Evolutionary conservation across 2,329 filamentous ascomycete species (phyloP).

Genomic region (Blastomyces gilchristii): DNA sequence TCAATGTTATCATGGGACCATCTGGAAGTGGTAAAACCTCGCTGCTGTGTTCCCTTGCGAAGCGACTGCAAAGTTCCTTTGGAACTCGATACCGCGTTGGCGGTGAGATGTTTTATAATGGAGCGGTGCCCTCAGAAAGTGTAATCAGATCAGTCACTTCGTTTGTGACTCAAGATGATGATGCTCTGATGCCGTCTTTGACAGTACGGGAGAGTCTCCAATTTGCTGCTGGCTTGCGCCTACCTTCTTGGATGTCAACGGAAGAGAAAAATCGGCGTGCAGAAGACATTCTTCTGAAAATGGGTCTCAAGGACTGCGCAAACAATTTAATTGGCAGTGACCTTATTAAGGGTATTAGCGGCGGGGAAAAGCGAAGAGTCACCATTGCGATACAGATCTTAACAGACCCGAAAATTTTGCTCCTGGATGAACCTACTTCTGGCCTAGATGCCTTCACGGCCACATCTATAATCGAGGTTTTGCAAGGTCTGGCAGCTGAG

Average conservation of each 20-base stretch:
- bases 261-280: slow-evolving; percentile 57
- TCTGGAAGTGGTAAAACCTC: slow-evolving; percentile 70
- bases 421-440: slow-evolving; percentile 67
- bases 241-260: slow-evolving; percentile 60
- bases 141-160: slow-evolving; percentile 64
- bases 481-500: slow-evolving; percentile 59
- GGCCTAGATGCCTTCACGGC: slow-evolving; percentile 71
- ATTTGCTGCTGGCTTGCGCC: slow-evolving; percentile 59
- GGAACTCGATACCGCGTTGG: slow-evolving; percentile 52
- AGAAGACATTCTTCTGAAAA: slow-evolving; percentile 61
- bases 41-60: slow-evolving; percentile 61
- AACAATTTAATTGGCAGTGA: slow-evolving; percentile 64
- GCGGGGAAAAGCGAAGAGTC: slow-evolving; percentile 67
- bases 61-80: slow-evolving; percentile 52
- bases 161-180: slow-evolving; percentile 69
- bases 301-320: slow-evolving; percentile 69
- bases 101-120: slow-evolving; percentile 61
- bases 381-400: slow-evolving; percentile 69
- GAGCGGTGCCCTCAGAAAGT: slow-evolving; percentile 53
- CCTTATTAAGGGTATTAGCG: slow-evolving; percentile 65
- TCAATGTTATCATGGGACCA: slow-evolving; percentile 73
- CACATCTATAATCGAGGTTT: slow-evolving; percentile 63
- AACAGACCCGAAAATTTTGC: slow-evolving; percentile 60
- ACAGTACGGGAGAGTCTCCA: slow-evolving; percentile 65
- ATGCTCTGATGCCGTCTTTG: slow-evolving; percentile 61